These are phyloP conservation scores for Tuber indicum DNA, from an alignment of 495 filamentous ascomycete species.

Conservation along the genomic window DNA sequence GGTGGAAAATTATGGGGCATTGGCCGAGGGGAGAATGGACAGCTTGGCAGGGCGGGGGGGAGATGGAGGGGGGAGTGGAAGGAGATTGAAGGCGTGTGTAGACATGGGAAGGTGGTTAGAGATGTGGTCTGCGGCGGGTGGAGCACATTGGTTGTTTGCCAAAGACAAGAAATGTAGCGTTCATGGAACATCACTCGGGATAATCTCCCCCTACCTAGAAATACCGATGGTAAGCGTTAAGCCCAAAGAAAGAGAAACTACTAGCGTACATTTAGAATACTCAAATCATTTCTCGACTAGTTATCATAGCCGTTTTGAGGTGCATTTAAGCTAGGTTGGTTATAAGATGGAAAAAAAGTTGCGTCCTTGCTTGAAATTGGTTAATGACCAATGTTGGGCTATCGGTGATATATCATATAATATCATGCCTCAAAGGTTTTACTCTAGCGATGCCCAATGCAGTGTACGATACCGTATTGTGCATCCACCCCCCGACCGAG, in stretches of 20 bases:
- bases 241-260: not conserved
- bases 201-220: not conserved
- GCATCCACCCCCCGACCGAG: no score
- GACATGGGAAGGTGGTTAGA: not conserved
- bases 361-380: not conserved
- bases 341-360: not conserved
- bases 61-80: constrained; percentile 24
- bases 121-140: constrained; percentile 24
- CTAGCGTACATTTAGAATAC: not conserved
- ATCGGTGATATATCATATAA: not conserved
- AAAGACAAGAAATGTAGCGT: not conserved
- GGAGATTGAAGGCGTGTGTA: constrained; percentile 7
- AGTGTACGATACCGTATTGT: no score
- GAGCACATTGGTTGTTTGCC: constrained; percentile 15
- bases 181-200: not conserved
- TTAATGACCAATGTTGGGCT: not conserved
- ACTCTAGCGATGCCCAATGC: no score
- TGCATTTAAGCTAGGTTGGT: not conserved
- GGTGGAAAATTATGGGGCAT: constrained; percentile 51
- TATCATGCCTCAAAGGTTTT: no score
- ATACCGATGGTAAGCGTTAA: not conserved
- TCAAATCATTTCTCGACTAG: not conserved
- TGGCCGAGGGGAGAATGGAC: constrained; percentile 54
- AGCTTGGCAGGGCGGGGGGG: constrained; percentile 46
- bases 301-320: not conserved